Conservation (phyloP, 1,284 basidiomycete genomes). For the Moesziomyces parantarcticus region DNA sequence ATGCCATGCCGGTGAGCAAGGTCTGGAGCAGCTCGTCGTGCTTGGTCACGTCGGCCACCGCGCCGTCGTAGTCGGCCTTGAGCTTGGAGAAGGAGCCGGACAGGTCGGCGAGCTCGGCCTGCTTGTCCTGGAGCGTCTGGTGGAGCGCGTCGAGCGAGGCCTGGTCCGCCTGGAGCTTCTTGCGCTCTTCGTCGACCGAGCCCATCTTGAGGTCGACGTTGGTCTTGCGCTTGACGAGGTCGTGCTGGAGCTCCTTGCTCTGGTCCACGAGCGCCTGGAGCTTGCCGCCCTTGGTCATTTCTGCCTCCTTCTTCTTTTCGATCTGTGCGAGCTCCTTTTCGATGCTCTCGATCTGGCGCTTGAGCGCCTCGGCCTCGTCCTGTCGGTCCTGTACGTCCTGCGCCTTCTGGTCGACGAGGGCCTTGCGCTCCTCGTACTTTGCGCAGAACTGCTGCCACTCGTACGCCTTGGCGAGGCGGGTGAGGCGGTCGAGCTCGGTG, state of each 20-base stretch:
- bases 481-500: slow-evolving; percentile 88
- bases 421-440: slow-evolving; percentile 68
- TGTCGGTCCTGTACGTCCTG: slow-evolving; percentile 65
- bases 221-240: slow-evolving; percentile 85
- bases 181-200: slow-evolving; percentile 83
- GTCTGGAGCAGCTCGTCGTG: slow-evolving; percentile 96
- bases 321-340: slow-evolving; percentile 72
- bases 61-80: slow-evolving; percentile 75
- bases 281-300: slow-evolving; percentile 79
- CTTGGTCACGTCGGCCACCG: slow-evolving; percentile 77
- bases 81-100: slow-evolving; percentile 67
- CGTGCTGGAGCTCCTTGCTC: slow-evolving; percentile 82
- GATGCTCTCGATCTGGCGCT: slow-evolving; percentile 66
- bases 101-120: slow-evolving; percentile 31
- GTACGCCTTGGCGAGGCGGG: slow-evolving; percentile 84
- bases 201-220: slow-evolving; percentile 85
- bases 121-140: slow-evolving; percentile 70
- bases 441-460: slow-evolving; percentile 76
- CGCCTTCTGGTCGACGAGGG: slow-evolving; percentile 64
- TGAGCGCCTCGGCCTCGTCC: slow-evolving; percentile 66
- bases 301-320: slow-evolving; percentile 72
- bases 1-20: slow-evolving; percentile 88
- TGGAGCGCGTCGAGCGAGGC: slow-evolving; percentile 69
- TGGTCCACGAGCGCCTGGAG: slow-evolving; percentile 81
- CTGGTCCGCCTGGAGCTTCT: slow-evolving; percentile 74